Evolutionary conservation across 306 rosid species (phyloP), one percentile per base, ranked within the genome.

Genomic region (Rubus idaeus): DNA sequence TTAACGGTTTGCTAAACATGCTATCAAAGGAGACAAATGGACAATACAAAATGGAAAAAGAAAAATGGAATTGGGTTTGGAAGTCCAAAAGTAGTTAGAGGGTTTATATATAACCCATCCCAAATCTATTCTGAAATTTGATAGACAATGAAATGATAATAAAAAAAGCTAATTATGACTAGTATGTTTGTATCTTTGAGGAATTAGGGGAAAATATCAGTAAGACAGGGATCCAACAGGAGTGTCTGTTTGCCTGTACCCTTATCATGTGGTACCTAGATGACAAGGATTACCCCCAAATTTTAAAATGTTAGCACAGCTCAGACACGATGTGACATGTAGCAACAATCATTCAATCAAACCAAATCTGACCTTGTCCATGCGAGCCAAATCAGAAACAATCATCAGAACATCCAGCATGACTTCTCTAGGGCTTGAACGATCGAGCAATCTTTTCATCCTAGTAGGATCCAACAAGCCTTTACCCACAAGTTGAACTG

Each of bases 341-440:
- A 52, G 74, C 52, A 23, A n/a, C 14, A 53, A 63, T 63, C 66
- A 78, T 81, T 47, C 10, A 20, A 78, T 53, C 68, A 75, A 82
- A 75, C 21, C 68, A 88, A 77, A 77, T 78, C 85, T 70, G 46
- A 95, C 99, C 96, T 90, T 90, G 87, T 95, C 94, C 97, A 92
- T 90, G 72, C 99, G 99, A 68, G 97, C 95, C 69, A 95, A 89
- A 90, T 95, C 99, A 66, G 99, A 95, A 78, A 95, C 79, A 63
- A 95, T 90, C 99, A 92, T 95, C 75, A 95, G 85, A 70, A 85
- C 80, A 75, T 95, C 97, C 37, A 90, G 87, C 7, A 70, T 83
- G 70, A 92, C 91, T 79, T 90, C 99, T 87, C 85, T 92, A n/a
- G 93, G 91, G 71, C 82, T 82, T 26, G 85, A 87, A 79, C 79